Conservation (phyloP, 2,329 filamentous ascomycete species). For the Ophiostoma pallidulum region DNA sequence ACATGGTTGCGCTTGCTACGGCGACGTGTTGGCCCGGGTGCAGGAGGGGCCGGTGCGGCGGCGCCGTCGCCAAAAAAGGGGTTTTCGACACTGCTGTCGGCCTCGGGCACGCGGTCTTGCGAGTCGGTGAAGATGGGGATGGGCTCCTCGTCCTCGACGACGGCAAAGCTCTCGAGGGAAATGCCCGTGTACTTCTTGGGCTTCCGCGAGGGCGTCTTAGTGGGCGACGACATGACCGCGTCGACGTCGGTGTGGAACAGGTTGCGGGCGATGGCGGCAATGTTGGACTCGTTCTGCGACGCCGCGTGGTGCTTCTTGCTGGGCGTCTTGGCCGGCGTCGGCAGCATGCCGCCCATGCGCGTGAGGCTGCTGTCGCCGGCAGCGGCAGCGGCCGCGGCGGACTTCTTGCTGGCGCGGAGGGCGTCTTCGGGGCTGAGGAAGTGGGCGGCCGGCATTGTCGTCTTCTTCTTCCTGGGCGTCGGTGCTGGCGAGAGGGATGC, state of each 20-base stretch:
- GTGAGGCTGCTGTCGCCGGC: conserved; percentile 24
- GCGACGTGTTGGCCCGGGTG: conserved; percentile 32
- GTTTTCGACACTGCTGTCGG: conserved; percentile 58
- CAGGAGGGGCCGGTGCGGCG: conserved; percentile 17
- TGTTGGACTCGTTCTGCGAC: conserved; percentile 39
- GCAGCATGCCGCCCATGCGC: conserved; percentile 48
- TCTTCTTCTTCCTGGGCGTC: conserved; percentile 44
- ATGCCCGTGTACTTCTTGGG: conserved; percentile 47
- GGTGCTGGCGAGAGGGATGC: conserved; percentile 29
- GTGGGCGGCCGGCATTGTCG: conserved; percentile 36
- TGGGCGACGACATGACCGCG: conserved; percentile 45
- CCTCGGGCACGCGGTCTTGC: conserved; percentile 63
- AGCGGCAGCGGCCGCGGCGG: conserved; percentile 31
- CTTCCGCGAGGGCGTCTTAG: conserved; percentile 41
- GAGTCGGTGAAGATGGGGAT: conserved; percentile 72
- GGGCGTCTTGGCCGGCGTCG: conserved; percentile 71
- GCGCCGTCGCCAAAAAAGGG: conserved; percentile 54
- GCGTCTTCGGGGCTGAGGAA: conserved; percentile 35
- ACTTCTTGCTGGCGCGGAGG: conserved; percentile 26
- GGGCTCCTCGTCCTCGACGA: conserved; percentile 44
- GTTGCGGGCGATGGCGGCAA: conserved; percentile 48
- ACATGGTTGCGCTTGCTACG: conserved; percentile 48
- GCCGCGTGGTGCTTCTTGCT: conserved; percentile 46
- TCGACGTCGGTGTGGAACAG: conserved; percentile 52
- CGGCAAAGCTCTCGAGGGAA: conserved; percentile 48